Evolutionary conservation across 192 early-diverging fungal species (phyloP).

Genomic region (Backusella tarrabulga): DNA sequence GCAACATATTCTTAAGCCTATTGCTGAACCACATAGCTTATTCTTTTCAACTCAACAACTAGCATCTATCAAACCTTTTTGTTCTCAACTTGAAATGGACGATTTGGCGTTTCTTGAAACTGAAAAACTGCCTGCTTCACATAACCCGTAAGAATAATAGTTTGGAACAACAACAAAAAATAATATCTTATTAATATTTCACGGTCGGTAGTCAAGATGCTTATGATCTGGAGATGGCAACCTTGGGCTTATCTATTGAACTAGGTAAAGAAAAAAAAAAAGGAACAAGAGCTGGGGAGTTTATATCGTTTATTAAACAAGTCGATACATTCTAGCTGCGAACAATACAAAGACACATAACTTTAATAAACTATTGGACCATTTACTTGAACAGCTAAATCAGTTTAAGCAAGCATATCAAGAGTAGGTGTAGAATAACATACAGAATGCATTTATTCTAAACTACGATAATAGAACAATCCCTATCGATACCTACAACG

Average conservation of each 20-base stretch:
- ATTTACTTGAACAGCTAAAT: conserved; percentile 58
- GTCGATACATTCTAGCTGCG: conserved; percentile 40
- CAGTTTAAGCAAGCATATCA: conserved; percentile 36
- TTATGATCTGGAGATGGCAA: conserved; percentile 70
- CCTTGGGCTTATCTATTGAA: conserved; percentile 58
- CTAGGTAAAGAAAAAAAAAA: conserved; percentile 44
- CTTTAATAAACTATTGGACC: conserved; percentile 63
- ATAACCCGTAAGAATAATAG: conserved; percentile 26
- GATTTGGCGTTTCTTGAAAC: conserved; percentile 1
- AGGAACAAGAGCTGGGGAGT: background rate
- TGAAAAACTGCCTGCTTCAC: conserved; percentile 24
- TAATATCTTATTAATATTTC: background rate
- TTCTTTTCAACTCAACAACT: conserved; percentile 18
- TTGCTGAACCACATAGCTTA: conserved; percentile 9
- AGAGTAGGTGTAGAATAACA: conserved; percentile 33
- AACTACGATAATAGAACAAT: conserved; percentile 46
- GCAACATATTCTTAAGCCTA: background rate
- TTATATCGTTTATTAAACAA: background rate
- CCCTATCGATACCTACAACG: conserved; percentile 61
- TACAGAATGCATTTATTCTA: background rate
- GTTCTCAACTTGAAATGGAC: conserved; percentile 6
- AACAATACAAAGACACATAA: conserved; percentile 65
- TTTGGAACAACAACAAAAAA: background rate
- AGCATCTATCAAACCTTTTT: conserved; percentile 14
- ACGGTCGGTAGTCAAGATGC: conserved; percentile 59